phyloP scores from a whole-genome alignment of 208 protist genomes.

The Leishmania arabica region DNA sequence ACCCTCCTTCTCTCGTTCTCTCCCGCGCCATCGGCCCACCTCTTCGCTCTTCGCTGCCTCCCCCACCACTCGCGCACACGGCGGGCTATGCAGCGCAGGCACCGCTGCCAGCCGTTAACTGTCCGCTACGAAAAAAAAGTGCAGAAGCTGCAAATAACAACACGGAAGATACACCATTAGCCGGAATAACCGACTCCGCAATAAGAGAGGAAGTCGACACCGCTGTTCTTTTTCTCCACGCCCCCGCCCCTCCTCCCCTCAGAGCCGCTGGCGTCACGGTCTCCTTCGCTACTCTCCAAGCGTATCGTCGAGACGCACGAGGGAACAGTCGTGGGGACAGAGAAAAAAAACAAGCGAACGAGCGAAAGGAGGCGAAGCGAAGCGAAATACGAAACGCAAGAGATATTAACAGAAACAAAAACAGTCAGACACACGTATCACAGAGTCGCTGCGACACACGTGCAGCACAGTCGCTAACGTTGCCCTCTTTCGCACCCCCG shows the following conservation, averaged over 20 bases:
- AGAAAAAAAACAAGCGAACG: background rate
- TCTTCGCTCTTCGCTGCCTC: constrained; percentile 1
- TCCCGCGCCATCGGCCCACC: background rate
- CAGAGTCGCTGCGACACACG: background rate
- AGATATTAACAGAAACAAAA: background rate
- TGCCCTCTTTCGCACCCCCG: background rate
- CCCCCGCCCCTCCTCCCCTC: background rate
- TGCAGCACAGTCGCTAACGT: background rate
- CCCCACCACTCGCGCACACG: background rate
- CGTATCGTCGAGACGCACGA: background rate
- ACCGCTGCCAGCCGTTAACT: background rate
- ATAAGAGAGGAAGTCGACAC: background rate
- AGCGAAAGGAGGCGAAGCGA: background rate
- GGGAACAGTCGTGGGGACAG: background rate
- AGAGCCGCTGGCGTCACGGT: background rate
- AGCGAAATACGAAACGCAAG: background rate
- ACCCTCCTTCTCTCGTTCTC: background rate
- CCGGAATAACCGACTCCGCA: background rate
- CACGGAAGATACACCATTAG: background rate
- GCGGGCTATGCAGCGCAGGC: background rate
- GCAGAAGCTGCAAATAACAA: background rate
- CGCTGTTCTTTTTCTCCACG: background rate
- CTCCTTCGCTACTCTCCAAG: background rate
- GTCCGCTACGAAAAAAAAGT: background rate
- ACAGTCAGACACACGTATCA: background rate